Base-by-base conservation (phyloP, 306 rosid species). In the Glycine soja region DNA sequence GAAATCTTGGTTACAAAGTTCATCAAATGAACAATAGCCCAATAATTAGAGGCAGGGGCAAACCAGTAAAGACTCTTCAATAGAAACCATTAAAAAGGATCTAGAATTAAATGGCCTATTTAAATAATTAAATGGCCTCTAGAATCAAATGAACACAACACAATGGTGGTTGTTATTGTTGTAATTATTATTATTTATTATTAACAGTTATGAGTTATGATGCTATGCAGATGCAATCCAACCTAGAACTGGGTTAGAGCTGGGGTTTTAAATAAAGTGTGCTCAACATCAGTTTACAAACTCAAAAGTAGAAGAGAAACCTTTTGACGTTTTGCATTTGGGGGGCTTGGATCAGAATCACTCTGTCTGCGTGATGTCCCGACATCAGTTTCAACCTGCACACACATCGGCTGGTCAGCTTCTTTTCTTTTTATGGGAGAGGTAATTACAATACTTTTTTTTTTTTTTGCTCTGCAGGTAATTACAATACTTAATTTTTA, bases 301-400 rank as follows among this genome's bases (percentile, higher is more conserved):
- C 61, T 75, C 47, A 32, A 68, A 76, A 59, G 30, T 74, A 53
- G 53, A 66, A 80, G 19, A 72, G 64, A 61, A 40, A 94, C 98
- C 98, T 90, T 94, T 87, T 82, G 98, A 52, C 98, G 98, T 88
- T 94, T 94, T 70, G 97, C 67, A 82, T 70, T 86, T 61, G 96
- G 93, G 80, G 90, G 81, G 80, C 61, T 72, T 64, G 89, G 70
- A 50, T 94, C 93, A 36, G 83, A 74, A 74, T 77, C 90, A 72
- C 78, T 67, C 15, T 32, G 92, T 51, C 88, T 79, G 72, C 84
- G 89, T 0, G 98, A 89, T 54, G 94, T 81, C 86, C 91, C 97
- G 50, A 82, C 88, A 70, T 79, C 85, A 47, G 87, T 86, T 67
- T 80, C 90, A 63, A 66, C 90, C 90, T 87, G 85, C 82, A 84